Conservation (phyloP, 352 stramenopile species). For the Hyaloperonospora arabidopsidis region DNA sequence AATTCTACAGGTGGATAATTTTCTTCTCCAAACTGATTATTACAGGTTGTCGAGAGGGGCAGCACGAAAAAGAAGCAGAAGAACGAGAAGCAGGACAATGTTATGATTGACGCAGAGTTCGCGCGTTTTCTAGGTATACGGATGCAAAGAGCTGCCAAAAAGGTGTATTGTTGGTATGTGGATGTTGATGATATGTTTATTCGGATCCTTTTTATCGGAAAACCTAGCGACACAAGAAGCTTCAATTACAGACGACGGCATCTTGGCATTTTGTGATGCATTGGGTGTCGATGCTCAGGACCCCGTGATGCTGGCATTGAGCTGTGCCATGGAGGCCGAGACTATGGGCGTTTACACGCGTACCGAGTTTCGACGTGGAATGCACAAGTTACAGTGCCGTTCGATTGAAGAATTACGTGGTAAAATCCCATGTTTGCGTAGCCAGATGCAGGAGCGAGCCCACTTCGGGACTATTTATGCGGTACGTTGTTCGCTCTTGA, state of each 20-base stretch:
- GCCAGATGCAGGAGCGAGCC: constrained; percentile 34
- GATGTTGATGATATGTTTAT: not conserved
- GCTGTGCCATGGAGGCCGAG: constrained; percentile 67
- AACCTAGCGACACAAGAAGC: constrained; percentile 46
- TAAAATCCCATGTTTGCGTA: constrained; percentile 45
- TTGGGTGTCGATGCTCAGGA: constrained; percentile 71
- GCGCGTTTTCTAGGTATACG: constrained; percentile 49
- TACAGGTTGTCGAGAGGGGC: too few species aligned
- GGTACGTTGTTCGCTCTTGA: constrained; percentile 23
- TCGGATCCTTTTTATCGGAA: constrained; percentile 16
- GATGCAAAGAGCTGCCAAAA: not conserved
- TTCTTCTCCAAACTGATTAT: too few species aligned
- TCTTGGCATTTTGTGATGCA: constrained; percentile 61
- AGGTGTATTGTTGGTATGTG: not conserved
- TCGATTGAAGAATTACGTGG: constrained; percentile 46
- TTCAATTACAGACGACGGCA: constrained; percentile 75
- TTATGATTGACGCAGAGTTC: constrained; percentile 50
- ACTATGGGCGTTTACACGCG: constrained; percentile 75
- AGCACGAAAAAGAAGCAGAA: constrained; percentile 53
- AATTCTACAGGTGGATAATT: too few species aligned
- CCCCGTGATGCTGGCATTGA: constrained; percentile 71
- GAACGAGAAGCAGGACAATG: constrained; percentile 25
- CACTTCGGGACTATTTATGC: constrained; percentile 81
- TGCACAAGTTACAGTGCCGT: constrained; percentile 60
- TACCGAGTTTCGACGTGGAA: constrained; percentile 58